Base-by-base conservation (phyloP, 108 stramenopile species). In the Nannochloropsis oceanica region DNA sequence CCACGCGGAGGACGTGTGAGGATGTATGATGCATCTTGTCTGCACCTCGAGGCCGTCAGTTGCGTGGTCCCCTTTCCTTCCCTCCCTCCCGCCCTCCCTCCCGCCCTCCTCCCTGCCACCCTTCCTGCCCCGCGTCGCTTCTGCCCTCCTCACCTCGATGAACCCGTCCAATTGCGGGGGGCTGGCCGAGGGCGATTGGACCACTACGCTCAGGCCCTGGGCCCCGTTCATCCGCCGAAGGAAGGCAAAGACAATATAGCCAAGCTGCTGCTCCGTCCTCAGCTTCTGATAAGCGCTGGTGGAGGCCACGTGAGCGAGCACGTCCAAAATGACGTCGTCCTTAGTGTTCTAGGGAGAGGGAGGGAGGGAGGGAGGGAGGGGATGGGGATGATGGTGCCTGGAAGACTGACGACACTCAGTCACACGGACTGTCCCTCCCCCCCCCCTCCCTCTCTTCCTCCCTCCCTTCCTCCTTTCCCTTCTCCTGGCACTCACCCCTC, bases 241-340 rank as follows among this genome's bases (percentile, higher is more conserved):
- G 59, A 73, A 73, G 59, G 59, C 59, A 73, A 88, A 89, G 14
- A 89, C 88, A 9, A 85, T 81, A 79, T 89, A 89, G 13, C 88
- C 88, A 27, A 89, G 83, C 84, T 88, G 88, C 85, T 85, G 88
- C 85, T 85, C 43, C 11, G 88, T 88, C 80, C 87, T 27, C 79
- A 87, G 80, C 26, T 59, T 80, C 43, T 87, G 82, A 82, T 84
- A 87, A 43, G 80, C 80, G 26, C 26, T 26, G 8, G 80, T 81
- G 26, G 25, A 27, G 80, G 80, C 80, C 80, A 81, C n/a, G n/a
- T 73, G 59, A 10, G 59, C 18, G n/a, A 73, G 59, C n/a, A 73
- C 59, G 59, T 73, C 59, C 59, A 73, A 10, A 10, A 73, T 73
- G 1, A 73, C 9, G 59, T 73, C 59, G 59, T 18, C 18, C n/a